Evolutionary conservation across 2,329 filamentous ascomycete species (phyloP), one percentile per base, ranked within the genome.

Genomic region (Pseudogymnoascus sp.): DNA sequence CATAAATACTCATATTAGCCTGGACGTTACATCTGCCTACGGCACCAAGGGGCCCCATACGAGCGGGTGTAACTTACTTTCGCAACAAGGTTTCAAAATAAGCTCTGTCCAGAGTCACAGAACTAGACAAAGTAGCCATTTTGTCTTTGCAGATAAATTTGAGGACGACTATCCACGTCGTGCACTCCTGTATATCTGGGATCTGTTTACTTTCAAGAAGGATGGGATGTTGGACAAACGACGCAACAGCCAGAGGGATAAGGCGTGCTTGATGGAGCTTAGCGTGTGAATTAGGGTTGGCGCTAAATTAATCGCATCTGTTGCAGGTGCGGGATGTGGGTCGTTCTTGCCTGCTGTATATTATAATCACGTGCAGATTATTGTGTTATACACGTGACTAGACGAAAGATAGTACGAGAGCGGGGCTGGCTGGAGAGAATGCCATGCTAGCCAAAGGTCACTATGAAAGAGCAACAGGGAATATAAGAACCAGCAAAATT

Each of bases 41-140:
- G 14, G 23, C 33, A 12, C 33, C n/a, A 55, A 25, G 25, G 35
- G 25, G n/a, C n/a, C 33, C 33, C 39, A n/a, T 58, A 30, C 38
- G 28, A 60, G 55, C 49, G 58, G 33, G 55, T 64, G 62, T 49
- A 22, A 72, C 80, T 76, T 74, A 88, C 87, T 83, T 82, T 70
- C 81, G 79, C 61, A 86, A 70, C 55, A 88, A 76, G 63, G 83
- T 82, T 68, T 87, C 81, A 67, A 87, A 83, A 74, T 87, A 83
- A 59, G 75, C 72, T 69, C 80, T 84, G 65, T 84, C 82, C 66
- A 87, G 79, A 8, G 83, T 86, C 60, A 88, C 80, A 66, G 78
- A 74, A 49, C 23, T 25, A 16, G 33, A 38, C 23, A 41, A 55
- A 52, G 35, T 22, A 33, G 23, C 39, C 60, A 60, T 55, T 55